Conservation (phyloP, 352 stramenopile genomes). For the Globisporangium parvum region DNA sequence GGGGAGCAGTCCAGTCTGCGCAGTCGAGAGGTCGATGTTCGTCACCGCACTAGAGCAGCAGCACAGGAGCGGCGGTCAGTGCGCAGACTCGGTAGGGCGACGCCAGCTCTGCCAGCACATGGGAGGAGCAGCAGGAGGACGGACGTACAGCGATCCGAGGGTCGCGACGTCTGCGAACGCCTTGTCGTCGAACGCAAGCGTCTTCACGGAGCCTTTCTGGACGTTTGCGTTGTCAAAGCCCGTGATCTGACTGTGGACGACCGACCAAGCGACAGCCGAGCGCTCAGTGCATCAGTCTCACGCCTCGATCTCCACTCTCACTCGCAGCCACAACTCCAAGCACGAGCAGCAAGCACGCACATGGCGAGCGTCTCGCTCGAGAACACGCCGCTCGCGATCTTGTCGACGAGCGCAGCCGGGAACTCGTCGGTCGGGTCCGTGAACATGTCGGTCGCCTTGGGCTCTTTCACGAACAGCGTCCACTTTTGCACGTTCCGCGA, state of each 20-base stretch:
- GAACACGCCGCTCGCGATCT: constrained; percentile 32
- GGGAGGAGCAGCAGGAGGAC: too few species aligned
- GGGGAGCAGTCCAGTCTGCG: constrained; percentile 43
- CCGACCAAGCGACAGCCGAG: too few species aligned
- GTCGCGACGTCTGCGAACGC: constrained; percentile 36
- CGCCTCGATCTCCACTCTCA: too few species aligned
- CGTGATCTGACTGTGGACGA: constrained; percentile 56
- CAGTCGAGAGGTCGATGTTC: constrained; percentile 52
- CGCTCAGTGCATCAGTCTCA: too few species aligned
- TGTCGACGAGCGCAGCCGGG: constrained; percentile 45
- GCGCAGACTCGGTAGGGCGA: neutral
- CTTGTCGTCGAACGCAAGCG: constrained; percentile 33
- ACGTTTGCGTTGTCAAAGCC: constrained; percentile 49
- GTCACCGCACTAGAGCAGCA: constrained; percentile 30
- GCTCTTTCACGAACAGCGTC: constrained; percentile 71
- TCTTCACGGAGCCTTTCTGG: constrained; percentile 56
- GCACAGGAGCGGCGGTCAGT: neutral
- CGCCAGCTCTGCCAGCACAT: neutral
- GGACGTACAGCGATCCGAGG: constrained; percentile 41
- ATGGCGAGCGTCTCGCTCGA: constrained; percentile 38
- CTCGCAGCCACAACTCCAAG: too few species aligned
- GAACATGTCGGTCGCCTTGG: constrained; percentile 35
- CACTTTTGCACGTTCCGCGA: constrained; percentile 24
- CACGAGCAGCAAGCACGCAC: constrained; percentile 18
- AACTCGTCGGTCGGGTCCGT: constrained; percentile 23